Evolutionary conservation across 2,329 filamentous ascomycete species (phyloP).

Genomic region (Ceratocystis albifundus): DNA sequence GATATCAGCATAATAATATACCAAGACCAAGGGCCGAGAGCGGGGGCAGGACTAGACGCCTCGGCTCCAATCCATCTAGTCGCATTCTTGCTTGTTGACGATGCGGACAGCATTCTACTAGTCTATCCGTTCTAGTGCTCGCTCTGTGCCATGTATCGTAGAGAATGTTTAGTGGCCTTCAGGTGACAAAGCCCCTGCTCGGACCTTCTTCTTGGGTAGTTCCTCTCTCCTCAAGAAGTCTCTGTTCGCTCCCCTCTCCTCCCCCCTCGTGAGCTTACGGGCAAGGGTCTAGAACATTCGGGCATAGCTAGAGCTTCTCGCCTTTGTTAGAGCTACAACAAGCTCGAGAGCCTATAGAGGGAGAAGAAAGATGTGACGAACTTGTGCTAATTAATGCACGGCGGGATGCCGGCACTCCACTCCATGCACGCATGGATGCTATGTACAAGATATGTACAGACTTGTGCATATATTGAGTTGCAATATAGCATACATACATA

Average conservation of each 20-base stretch:
- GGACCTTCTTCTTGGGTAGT: not conserved
- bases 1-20: too few relatives aligned
- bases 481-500: not conserved
- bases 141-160: too few relatives aligned
- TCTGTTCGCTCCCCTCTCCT: too few relatives aligned
- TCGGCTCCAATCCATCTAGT: too few relatives aligned
- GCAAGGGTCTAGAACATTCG: not conserved
- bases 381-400: not conserved
- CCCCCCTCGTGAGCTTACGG: not conserved
- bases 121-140: too few relatives aligned
- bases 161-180: too few relatives aligned
- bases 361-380: not conserved
- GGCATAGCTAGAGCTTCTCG: not conserved
- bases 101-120: too few relatives aligned
- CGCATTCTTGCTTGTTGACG: too few relatives aligned
- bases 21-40: too few relatives aligned
- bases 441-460: not conserved
- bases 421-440: not conserved
- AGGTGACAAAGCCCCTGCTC: not conserved
- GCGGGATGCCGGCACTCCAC: not conserved
- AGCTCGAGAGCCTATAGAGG: not conserved
- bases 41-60: too few relatives aligned
- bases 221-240: not conserved
- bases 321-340: not conserved
- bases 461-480: not conserved